A percentile compares a stretch with the other conserved stretches of the same genome.
phyloP scores from a whole-genome alignment of 2,329 filamentous ascomycete species.

The Monosporascus sp. region DNA sequence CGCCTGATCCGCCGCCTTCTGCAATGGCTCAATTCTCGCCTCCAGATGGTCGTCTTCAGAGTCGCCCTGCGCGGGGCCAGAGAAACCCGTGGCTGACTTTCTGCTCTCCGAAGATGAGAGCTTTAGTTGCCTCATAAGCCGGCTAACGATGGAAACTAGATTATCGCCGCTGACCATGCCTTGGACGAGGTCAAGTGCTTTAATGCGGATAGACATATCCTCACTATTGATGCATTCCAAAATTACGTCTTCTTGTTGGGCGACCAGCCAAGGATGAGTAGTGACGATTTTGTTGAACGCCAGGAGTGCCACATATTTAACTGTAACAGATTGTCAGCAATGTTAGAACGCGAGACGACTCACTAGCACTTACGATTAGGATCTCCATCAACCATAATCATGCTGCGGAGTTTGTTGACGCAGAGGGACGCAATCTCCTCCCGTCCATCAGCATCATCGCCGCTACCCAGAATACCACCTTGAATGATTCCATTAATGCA shows the following conservation, averaged over 20 bases:
- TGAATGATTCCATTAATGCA: conserved; percentile 99
- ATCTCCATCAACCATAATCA: conserved; percentile 90
- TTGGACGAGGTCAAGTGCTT: conserved; percentile 84
- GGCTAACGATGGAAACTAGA: conserved; percentile 74
- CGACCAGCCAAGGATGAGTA: conserved; percentile 83
- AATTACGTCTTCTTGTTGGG: conserved; percentile 92
- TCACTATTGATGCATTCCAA: conserved; percentile 92
- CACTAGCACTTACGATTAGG: conserved; percentile 67
- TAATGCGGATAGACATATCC: conserved; percentile 91
- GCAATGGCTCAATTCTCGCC: conserved; percentile 28
- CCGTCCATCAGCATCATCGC: conserved; percentile 71
- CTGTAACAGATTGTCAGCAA: conserved; percentile 36
- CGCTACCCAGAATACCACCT: conserved; percentile 82
- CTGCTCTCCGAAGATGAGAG: conserved; percentile 52
- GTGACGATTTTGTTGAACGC: conserved; percentile 92
- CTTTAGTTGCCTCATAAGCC: conserved; percentile 81
- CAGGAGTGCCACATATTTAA: conserved; percentile 94
- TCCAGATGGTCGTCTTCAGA: conserved; percentile 47
- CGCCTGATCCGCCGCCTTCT: conserved; percentile 32
- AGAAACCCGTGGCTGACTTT: conserved; percentile 38
- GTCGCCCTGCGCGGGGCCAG: conserved; percentile 33
- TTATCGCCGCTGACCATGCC: conserved; percentile 92
- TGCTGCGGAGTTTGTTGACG: conserved; percentile 85
- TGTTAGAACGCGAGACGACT: conserved; percentile 6
- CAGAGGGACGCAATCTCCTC: conserved; percentile 91